Evolutionary conservation across 2,329 filamentous ascomycete genomes (phyloP), one percentile per base, ranked within the genome.

Genomic region (Thielaviopsis euricoi): DNA sequence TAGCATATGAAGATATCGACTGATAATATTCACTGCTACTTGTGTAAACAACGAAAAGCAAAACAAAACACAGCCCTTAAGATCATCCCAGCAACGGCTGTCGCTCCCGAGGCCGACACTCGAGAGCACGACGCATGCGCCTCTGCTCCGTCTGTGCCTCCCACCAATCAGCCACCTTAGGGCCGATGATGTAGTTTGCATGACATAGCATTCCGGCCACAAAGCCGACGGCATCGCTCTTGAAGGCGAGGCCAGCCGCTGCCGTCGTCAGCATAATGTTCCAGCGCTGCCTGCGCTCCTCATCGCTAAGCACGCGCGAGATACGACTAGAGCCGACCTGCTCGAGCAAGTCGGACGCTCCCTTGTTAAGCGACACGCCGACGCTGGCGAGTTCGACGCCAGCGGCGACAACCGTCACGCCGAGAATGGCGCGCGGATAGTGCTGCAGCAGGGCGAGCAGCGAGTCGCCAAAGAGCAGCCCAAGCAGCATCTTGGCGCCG

Each of bases 191-290:
- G 66, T 89, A 86, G 0, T 81, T 80, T 71, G 78, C 84, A 69
- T 91, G 82, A 67, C 89, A 94, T 3, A 87, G 67, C 75, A 95
- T 79, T 0, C 91, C 91, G 0, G 85, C 87, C 15, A 86, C 61
- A 65, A 96, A 95, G 0, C 91, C 91, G 6, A 95, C 79, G 0
- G 85, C 89, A 70, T 95, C 90, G 66, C 96, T 97, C 68, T 82
- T 86, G 65, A 95, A 95, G 0, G 88, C 89, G 54, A 97, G 70
- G 57, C 95, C 77, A 2, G 85, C 79, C 0, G 87, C 89, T 9
- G 88, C 82, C 0, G 91, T 97, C 61, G 90, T 84, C 60, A 95
- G 76, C 89, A 96, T 94, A 0, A 95, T 84, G 22, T 82, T 87
- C 86, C 88, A 95, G 59, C 89, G 77, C 67, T 88, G 81, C 58